Conservation (phyloP, 306 rosid genomes). For the Trifolium dubium region DNA sequence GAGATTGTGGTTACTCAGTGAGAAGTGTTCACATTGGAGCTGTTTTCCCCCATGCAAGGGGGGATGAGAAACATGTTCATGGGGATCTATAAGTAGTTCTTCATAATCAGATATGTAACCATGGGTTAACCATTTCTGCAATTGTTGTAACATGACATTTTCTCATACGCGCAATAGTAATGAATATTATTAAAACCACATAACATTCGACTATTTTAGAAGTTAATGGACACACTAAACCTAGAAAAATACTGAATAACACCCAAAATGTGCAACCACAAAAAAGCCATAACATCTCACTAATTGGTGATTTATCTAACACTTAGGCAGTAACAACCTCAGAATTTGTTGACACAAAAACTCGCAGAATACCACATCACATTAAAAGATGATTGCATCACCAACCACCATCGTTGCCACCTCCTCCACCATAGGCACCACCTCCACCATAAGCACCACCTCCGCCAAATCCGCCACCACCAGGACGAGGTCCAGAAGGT, state of each 20-base stretch:
- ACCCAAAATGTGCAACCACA: constrained; percentile 5
- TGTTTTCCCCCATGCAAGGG: too few relatives aligned
- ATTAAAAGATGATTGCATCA: constrained; percentile 31
- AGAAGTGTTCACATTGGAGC: too few relatives aligned
- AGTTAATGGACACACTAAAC: constrained; percentile 6
- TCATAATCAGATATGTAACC: background rate
- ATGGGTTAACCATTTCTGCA: background rate
- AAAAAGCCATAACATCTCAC: background rate
- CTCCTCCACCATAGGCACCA: background rate
- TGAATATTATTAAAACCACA: background rate
- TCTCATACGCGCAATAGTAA: background rate
- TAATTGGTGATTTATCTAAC: constrained; percentile 25
- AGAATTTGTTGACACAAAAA: constrained; percentile 1
- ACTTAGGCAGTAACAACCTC: constrained; percentile 15
- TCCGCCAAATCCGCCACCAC: constrained; percentile 39
- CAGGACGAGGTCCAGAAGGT: constrained; percentile 49
- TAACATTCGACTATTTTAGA: background rate
- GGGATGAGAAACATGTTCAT: too few relatives aligned
- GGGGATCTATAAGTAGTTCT: background rate
- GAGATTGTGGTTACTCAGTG: too few relatives aligned
- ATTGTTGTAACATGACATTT: background rate
- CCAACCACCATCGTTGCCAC: constrained; percentile 40
- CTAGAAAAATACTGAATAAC: background rate
- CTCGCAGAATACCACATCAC: background rate
- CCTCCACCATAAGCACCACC: constrained; percentile 22